Evolutionary conservation across 2,329 filamentous ascomycete genomes (phyloP).

Genomic region (Alternaria gansuensis): DNA sequence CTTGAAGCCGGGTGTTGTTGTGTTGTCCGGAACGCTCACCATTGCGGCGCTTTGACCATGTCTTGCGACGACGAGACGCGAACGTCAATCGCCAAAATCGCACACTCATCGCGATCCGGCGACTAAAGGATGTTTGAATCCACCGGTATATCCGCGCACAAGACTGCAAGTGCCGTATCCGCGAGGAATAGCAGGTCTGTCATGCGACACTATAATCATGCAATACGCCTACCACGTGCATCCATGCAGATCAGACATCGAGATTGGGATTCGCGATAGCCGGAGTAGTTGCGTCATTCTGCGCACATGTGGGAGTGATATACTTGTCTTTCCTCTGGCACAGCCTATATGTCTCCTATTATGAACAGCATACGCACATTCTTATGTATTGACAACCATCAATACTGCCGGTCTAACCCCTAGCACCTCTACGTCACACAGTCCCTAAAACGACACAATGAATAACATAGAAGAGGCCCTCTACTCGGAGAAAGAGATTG

Average conservation of each 20-base stretch:
- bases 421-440: not conserved
- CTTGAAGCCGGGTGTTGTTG: not conserved
- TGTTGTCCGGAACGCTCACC: slow-evolving; percentile 6
- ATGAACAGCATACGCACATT: slow-evolving; percentile 4
- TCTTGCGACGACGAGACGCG: slow-evolving; percentile 1
- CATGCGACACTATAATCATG: slow-evolving; percentile 6
- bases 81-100: slow-evolving; percentile 9
- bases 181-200: slow-evolving; percentile 1
- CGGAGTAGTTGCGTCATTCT: slow-evolving; percentile 12
- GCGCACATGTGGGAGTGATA: not conserved
- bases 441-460: not conserved
- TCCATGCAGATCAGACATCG: slow-evolving; percentile 14
- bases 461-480: slow-evolving; percentile 13
- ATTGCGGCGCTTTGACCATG: slow-evolving; percentile 2
- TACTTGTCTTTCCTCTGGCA: not conserved
- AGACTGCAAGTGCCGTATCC: slow-evolving; percentile 1
- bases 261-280: not conserved
- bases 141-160: not conserved
- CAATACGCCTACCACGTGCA: slow-evolving; percentile 14
- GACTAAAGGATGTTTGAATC: slow-evolving; percentile 1
- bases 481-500: slow-evolving; percentile 22
- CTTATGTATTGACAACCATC: not conserved
- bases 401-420: not conserved
- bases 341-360: not conserved
- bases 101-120: slow-evolving; percentile 8